Conservation (phyloP, 2,329 filamentous ascomycete genomes). For the Paecilomyces sp. region DNA sequence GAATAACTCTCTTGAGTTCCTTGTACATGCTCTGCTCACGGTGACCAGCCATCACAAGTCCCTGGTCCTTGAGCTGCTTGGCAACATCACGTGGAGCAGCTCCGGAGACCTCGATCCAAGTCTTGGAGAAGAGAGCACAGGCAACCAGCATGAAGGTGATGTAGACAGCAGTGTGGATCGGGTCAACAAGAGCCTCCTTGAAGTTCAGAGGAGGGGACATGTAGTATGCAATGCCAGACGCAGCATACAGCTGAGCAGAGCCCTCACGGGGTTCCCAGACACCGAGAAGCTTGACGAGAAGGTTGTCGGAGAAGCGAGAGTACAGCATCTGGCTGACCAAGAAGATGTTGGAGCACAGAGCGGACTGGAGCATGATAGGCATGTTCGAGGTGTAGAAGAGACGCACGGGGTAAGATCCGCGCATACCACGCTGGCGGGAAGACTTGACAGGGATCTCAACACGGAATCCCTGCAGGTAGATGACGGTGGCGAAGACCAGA, state of each 20-base stretch:
- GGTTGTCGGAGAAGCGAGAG: constrained; percentile 97
- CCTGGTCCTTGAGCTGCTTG: constrained; percentile 99
- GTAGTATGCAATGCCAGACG: constrained; percentile 95
- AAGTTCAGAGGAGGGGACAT: constrained; percentile 98
- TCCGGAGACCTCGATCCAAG: constrained; percentile 98
- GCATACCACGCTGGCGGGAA: constrained; percentile 95
- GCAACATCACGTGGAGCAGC: constrained; percentile 96
- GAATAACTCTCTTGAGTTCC: constrained; percentile 98
- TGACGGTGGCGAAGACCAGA: constrained; percentile 89
- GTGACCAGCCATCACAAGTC: constrained; percentile 98
- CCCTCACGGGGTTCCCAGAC: constrained; percentile 96
- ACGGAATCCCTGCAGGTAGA: constrained; percentile 98
- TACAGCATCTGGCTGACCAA: constrained; percentile 99
- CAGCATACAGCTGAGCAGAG: constrained; percentile 87
- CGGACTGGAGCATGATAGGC: constrained; percentile 99
- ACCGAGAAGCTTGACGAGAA: constrained; percentile 92
- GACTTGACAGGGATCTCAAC: constrained; percentile 99
- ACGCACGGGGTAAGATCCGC: constrained; percentile 94
- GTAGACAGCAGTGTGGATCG: constrained; percentile 93
- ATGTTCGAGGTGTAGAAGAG: constrained; percentile 99
- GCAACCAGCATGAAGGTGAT: constrained; percentile 97
- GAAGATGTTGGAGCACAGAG: constrained; percentile 98
- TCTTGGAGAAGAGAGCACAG: constrained; percentile 98
- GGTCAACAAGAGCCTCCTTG: constrained; percentile 92
- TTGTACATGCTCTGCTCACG: constrained; percentile 99